Base-by-base conservation (phyloP, 139 green algal genomes). In the Chlamydomonas schloesseri region DNA sequence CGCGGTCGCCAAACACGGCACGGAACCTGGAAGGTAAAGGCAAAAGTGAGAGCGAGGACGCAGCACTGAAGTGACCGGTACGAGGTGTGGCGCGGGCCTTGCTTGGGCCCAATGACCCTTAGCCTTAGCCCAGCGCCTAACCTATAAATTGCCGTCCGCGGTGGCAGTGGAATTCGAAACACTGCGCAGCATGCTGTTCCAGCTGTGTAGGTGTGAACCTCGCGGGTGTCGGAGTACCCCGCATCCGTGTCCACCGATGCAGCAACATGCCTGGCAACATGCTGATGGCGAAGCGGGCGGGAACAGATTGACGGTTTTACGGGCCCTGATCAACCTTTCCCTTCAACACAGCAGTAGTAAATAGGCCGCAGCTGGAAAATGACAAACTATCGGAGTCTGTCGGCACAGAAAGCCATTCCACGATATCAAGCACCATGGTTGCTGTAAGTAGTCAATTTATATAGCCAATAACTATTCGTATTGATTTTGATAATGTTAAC, bases 141-240 rank as follows among this genome's bases (percentile, higher is more conserved):
- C 87, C 55, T 81, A 58, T 82, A 86, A 0, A 91, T 58, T 6
- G 87, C 87, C 2, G 81, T 34, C 0, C 70, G 67, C 8, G 80
- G 62, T n/a, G 87, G 87, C 57, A 91, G 42, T 10, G 87, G 87
- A 60, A 91, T 88, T 4, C 68, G 60, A 71, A 91, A 91, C 10
- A 50, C 62, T 0, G 65, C 87, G 15, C 57, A 83, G 74, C 81
- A 88, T 75, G 86, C 87, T 0, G 68, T 69, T 29, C 79, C 68
- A 67, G 34, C 47, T 9, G 78, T 23, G 47, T 88, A 91, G 20
- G 18, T 72, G 0, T 86, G 60, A 37, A 46, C 53, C 70, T 91
- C 87, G 14, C 42, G 83, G 0, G 81, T 76, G 71, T 91, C 81
- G 1, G 69, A 33, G 31, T 86, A 79, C 0, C 17, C 46, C 9